phyloP scores from a whole-genome alignment of 176 grass and related monocot species.

The Tuctoria greenei region DNA sequence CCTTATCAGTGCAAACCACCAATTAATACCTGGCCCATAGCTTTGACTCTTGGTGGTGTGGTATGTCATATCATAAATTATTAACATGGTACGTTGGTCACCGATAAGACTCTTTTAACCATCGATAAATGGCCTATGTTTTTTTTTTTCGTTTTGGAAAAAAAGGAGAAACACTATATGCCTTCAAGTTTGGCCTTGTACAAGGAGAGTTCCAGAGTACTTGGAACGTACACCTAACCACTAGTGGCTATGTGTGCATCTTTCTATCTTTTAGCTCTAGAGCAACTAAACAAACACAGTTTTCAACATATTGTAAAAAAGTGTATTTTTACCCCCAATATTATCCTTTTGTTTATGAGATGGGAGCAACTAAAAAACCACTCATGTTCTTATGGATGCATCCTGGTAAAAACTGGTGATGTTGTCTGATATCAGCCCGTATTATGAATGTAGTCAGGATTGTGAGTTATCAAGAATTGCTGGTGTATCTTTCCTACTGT shows the following conservation, averaged over 20 bases:
- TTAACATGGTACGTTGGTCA: slow-evolving; percentile 12
- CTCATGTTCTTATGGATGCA: not conserved
- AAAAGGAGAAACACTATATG: not conserved
- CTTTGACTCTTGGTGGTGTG: not conserved
- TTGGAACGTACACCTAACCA: not conserved
- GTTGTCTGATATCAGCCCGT: not conserved
- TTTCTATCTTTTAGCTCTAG: slow-evolving; percentile 11
- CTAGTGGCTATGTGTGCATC: not conserved
- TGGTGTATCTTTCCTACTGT: not conserved
- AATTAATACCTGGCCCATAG: not conserved
- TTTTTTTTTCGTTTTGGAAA: not conserved
- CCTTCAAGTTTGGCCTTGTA: not conserved
- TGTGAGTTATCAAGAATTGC: not conserved
- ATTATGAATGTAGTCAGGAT: slow-evolving; percentile 5
- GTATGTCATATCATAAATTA: not conserved
- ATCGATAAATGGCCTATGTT: not conserved
- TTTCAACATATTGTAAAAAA: not conserved
- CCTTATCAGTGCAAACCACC: not conserved
- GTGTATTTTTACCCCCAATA: not conserved
- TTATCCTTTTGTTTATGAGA: slow-evolving; percentile 1
- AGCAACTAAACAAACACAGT: not conserved
- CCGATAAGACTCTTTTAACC: not conserved
- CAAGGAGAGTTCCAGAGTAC: not conserved
- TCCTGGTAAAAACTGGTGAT: slow-evolving; percentile 8
- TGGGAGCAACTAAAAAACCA: not conserved